Evolutionary conservation across 169 alveolate species (phyloP).

Genomic region (Plasmodium vivax): DNA sequence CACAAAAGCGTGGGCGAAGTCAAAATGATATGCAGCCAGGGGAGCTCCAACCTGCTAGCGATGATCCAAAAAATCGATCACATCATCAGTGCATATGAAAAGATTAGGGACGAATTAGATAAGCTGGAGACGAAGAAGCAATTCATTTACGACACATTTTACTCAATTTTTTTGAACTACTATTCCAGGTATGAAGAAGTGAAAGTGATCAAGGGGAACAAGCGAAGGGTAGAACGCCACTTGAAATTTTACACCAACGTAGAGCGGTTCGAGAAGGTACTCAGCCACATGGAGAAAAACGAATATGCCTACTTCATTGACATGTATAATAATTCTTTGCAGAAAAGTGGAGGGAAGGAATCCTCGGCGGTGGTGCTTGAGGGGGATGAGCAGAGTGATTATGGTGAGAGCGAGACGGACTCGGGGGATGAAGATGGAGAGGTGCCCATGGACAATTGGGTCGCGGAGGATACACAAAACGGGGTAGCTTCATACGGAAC

Average conservation of each 20-base stretch:
- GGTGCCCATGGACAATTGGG: not conserved
- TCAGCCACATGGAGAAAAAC: slow-evolving; percentile 52
- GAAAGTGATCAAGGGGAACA: slow-evolving; percentile 50
- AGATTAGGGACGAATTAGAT: slow-evolving; percentile 32
- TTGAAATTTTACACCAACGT: slow-evolving; percentile 44
- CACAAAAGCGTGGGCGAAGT: slow-evolving; percentile 35
- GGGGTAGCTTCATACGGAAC: not conserved
- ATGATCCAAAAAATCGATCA: slow-evolving; percentile 11
- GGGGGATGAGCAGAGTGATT: not conserved
- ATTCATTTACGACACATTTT: slow-evolving; percentile 53
- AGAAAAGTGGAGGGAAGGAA: not conserved
- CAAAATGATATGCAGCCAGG: slow-evolving; percentile 31
- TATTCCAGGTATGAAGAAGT: slow-evolving; percentile 47
- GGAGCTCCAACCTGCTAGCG: slow-evolving; percentile 4
- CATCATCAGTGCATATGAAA: slow-evolving; percentile 20
- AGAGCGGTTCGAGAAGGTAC: slow-evolving; percentile 26
- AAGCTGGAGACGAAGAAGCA: slow-evolving; percentile 45
- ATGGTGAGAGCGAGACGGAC: not conserved
- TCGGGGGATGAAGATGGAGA: slow-evolving; percentile 23
- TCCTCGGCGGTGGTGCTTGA: not conserved
- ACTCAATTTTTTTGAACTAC: slow-evolving; percentile 65
- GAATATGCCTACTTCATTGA: slow-evolving; percentile 42
- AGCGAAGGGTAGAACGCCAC: slow-evolving; percentile 19
- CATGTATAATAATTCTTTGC: slow-evolving; percentile 17
- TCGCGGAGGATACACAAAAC: not conserved